These are phyloP conservation scores for Eugenia klotzschiana DNA, from an alignment of 441 rosid species.

Conservation along the genomic window DNA sequence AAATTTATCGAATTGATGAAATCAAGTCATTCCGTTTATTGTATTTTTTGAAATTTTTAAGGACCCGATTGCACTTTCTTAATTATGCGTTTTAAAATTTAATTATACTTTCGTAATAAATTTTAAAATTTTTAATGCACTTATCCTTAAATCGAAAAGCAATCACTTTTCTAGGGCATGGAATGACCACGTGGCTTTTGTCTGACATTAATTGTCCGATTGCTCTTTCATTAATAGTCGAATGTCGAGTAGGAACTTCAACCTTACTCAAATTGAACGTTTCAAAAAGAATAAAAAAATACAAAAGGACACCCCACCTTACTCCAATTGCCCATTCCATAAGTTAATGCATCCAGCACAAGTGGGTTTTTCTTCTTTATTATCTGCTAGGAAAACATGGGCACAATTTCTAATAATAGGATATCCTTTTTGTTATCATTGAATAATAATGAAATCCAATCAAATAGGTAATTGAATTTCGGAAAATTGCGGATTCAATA, in stretches of 20 bases:
- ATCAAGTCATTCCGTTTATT: no score
- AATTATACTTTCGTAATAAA: no score
- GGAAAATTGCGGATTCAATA: not conserved
- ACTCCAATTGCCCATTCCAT: not conserved
- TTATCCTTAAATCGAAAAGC: no score
- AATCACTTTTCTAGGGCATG: not conserved
- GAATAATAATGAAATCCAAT: not conserved
- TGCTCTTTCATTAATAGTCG: fast-evolving
- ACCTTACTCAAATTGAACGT: not conserved
- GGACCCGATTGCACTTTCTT: no score
- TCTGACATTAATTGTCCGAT: not conserved
- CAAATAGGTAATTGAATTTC: not conserved
- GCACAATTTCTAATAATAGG: no score
- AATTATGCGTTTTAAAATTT: no score
- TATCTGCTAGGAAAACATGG: not conserved
- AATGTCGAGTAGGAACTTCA: not conserved
- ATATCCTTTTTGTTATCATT: not conserved
- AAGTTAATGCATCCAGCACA: not conserved
- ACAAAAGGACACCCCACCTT: not conserved
- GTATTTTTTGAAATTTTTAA: no score
- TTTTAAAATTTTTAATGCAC: no score
- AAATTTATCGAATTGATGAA: no score
- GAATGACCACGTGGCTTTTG: not conserved
- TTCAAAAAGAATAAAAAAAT: not conserved
- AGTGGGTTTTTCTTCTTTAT: not conserved